Percentiles rank a stretch among this genome's conserved stretches.
Conservation (phyloP, 2,329 filamentous ascomycete species). For the Cladosporium sp. region DNA sequence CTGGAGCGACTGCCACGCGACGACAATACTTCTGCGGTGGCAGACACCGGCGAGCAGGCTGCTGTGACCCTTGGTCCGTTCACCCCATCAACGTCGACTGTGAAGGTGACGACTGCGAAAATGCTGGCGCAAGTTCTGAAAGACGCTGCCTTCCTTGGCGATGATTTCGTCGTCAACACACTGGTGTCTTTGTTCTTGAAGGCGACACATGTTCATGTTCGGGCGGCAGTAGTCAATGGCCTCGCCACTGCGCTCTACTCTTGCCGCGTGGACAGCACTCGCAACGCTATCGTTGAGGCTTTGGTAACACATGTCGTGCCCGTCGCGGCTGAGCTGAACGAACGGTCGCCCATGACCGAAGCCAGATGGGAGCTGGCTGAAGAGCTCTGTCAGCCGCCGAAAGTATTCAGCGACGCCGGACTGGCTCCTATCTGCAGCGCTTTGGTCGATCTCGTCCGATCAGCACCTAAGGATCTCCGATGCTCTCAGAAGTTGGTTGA, state of each 20-base stretch:
- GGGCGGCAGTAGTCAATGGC: constrained; percentile 36
- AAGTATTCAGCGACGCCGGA: background rate
- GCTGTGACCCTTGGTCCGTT: background rate
- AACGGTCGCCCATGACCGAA: constrained; percentile 35
- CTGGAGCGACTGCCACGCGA: background rate
- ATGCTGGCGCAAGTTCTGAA: constrained; percentile 42
- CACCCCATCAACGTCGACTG: background rate
- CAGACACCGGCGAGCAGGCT: background rate
- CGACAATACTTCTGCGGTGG: no score
- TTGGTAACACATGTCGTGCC: constrained; percentile 36
- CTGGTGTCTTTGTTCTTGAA: constrained; percentile 34
- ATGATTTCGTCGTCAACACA: constrained; percentile 33
- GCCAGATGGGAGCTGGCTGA: constrained; percentile 35
- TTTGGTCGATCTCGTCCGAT: background rate
- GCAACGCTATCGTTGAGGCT: constrained; percentile 25
- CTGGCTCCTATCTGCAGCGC: background rate
- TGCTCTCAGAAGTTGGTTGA: background rate
- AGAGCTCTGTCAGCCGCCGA: background rate
- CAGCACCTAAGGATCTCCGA: background rate
- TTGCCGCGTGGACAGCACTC: constrained; percentile 18
- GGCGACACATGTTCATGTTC: constrained; percentile 41
- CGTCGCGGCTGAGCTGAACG: constrained; percentile 38
- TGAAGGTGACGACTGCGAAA: constrained; percentile 46
- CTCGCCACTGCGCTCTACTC: constrained; percentile 35
- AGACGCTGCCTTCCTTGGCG: constrained; percentile 36